A percentile compares a stretch with the other conserved stretches of the same genome.
These are phyloP conservation scores for Amanita exitialis DNA, from an alignment of 768 basidiomycete species.

Conservation along the genomic window DNA sequence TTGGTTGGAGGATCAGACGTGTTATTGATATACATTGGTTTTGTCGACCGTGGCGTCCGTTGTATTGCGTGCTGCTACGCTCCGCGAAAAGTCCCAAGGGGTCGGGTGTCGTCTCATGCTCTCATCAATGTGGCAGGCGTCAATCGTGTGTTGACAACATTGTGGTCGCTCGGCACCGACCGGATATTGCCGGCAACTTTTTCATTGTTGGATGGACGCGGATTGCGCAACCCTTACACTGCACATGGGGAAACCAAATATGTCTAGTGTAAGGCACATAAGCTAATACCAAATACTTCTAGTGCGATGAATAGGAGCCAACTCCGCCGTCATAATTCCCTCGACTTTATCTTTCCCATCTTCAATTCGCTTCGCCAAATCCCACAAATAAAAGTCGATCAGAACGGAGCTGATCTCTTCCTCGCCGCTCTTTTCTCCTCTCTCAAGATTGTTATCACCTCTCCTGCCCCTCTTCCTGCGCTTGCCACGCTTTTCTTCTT, in stretches of 20 bases:
- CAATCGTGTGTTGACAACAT: no score
- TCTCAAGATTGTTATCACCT: background rate
- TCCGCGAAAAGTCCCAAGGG: no score
- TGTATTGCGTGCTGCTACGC: no score
- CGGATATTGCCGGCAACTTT: no score
- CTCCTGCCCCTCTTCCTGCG: background rate
- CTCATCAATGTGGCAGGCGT: no score
- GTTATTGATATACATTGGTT: no score
- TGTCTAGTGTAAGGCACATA: background rate
- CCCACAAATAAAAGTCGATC: slow-evolving; percentile 90
- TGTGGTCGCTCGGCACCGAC: no score
- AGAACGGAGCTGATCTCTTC: slow-evolving; percentile 59
- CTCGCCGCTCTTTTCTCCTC: slow-evolving; percentile 13
- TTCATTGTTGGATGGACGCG: slow-evolving; percentile 12
- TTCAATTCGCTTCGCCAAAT: slow-evolving; percentile 72
- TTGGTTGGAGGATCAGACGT: background rate
- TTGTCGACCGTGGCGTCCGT: no score
- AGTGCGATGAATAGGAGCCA: slow-evolving; percentile 69
- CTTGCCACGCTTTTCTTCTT: background rate
- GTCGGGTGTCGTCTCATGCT: no score
- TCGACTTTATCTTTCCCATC: slow-evolving; percentile 46
- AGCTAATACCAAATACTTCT: slow-evolving; percentile 79
- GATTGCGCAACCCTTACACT: background rate
- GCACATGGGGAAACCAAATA: background rate
- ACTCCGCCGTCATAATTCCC: slow-evolving; percentile 42